These are phyloP conservation scores for Crassisporium funariophilum DNA, from an alignment of 768 basidiomycete genomes.

Conservation along the genomic window DNA sequence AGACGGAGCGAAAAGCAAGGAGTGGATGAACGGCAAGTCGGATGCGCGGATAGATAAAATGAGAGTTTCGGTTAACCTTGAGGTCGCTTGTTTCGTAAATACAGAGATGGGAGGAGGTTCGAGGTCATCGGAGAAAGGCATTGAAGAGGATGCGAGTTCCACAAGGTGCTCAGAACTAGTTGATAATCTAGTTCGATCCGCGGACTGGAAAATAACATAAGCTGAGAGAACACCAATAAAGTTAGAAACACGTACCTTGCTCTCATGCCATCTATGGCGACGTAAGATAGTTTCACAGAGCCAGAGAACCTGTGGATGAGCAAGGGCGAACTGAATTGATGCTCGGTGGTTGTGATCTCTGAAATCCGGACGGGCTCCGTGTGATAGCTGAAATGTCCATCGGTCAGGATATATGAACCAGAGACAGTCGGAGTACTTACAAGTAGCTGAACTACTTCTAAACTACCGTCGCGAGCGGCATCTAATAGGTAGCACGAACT, in stretches of 20 bases:
- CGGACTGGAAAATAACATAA: constrained; percentile 32
- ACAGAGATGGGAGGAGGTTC: constrained; percentile 41
- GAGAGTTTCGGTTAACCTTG: constrained; percentile 50
- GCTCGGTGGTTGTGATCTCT: constrained; percentile 74
- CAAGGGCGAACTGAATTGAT: constrained; percentile 66
- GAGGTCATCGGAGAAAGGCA: constrained; percentile 39
- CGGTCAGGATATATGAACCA: constrained; percentile 2
- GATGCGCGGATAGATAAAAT: constrained; percentile 53
- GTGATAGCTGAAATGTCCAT: constrained; percentile 48
- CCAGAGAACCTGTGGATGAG: constrained; percentile 67
- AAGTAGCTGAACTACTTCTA: constrained; percentile 66
- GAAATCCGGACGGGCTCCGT: constrained; percentile 74
- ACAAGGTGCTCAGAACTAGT: constrained; percentile 40
- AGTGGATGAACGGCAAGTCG: constrained; percentile 53
- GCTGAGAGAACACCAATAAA: constrained; percentile 7
- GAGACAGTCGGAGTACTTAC: constrained; percentile 40
- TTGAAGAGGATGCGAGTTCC: constrained; percentile 38
- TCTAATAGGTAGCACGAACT: constrained; percentile 46
- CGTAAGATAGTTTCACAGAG: constrained; percentile 69
- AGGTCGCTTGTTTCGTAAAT: constrained; percentile 44
- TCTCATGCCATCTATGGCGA: constrained; percentile 60
- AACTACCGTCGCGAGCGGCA: constrained; percentile 72
- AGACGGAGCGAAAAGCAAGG: constrained; percentile 55
- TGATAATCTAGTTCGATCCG: constrained; percentile 37
- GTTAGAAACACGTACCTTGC: constrained; percentile 44